Conservation (phyloP, 441 rosid species). For the Populus hybrid region DNA sequence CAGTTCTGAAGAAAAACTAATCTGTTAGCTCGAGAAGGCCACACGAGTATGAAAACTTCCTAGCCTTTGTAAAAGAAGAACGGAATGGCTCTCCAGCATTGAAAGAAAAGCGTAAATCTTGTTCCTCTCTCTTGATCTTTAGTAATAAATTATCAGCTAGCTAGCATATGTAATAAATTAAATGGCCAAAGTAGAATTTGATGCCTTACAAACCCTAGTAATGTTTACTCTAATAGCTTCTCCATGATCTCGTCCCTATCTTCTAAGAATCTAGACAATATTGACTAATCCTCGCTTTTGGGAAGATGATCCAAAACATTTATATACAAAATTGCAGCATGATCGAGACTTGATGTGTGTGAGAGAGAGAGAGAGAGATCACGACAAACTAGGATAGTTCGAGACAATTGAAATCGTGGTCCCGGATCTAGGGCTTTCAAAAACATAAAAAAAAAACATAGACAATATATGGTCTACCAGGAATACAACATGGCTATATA, state of each 20-base stretch:
- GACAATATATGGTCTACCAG: background rate
- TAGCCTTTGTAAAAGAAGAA: background rate
- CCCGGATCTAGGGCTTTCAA: constrained; percentile 1
- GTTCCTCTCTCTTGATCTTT: background rate
- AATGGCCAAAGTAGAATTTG: background rate
- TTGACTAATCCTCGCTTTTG: background rate
- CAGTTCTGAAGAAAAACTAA: background rate
- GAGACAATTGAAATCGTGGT: background rate
- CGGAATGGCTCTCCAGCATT: background rate
- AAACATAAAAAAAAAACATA: background rate
- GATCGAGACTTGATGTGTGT: background rate
- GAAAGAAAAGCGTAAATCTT: background rate
- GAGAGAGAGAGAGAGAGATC: background rate
- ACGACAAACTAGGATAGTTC: background rate
- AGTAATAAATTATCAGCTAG: background rate
- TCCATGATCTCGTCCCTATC: background rate
- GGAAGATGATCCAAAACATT: background rate
- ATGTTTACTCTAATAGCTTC: background rate
- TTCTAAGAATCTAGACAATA: background rate
- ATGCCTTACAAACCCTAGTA: background rate
- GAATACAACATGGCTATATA: background rate
- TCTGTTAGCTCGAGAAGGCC: background rate
- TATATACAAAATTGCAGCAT: background rate
- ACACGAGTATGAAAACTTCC: background rate
- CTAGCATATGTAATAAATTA: background rate